Evolutionary conservation across 2,329 filamentous ascomycete genomes (phyloP).

Genomic region (Tricladium varicosporioides): DNA sequence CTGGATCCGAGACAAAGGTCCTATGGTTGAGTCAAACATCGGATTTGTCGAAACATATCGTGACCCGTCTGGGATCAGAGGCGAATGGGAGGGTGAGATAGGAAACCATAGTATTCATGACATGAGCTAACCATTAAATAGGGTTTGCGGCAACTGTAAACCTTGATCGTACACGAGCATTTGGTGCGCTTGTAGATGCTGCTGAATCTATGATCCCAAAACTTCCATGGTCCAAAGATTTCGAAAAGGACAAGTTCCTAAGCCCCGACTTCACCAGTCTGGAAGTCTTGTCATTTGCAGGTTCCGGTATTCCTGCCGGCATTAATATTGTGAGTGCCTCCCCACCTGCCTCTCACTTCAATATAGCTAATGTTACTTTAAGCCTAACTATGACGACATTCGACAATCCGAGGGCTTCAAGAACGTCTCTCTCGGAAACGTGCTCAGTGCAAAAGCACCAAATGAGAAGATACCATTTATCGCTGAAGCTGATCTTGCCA

Average conservation of each 20-base stretch:
- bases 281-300: slow-evolving; percentile 82
- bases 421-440: slow-evolving; percentile 90
- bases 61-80: slow-evolving; percentile 76
- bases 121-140: slow-evolving; percentile 7
- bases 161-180: slow-evolving; percentile 83
- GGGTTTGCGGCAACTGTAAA: slow-evolving; percentile 79
- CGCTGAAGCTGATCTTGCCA: slow-evolving; percentile 68
- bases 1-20: slow-evolving; percentile 82
- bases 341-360: too few species aligned
- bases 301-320: slow-evolving; percentile 61
- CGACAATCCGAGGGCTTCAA: slow-evolving; percentile 85
- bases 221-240: slow-evolving; percentile 82
- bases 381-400: slow-evolving; percentile 71
- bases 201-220: slow-evolving; percentile 84
- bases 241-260: slow-evolving; percentile 95
- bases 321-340: slow-evolving; percentile 52
- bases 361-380: too few species aligned
- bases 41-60: slow-evolving; percentile 86
- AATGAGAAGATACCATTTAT: slow-evolving; percentile 94
- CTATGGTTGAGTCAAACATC: slow-evolving; percentile 74
- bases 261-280: slow-evolving; percentile 95
- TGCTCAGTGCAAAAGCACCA: slow-evolving; percentile 85
- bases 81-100: slow-evolving; percentile 71
- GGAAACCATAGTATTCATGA: not conserved
- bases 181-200: slow-evolving; percentile 77